A percentile compares a stretch with the other conserved stretches of the same genome.
Evolutionary conservation across 768 basidiomycete species (phyloP).

Genomic region (Mycena amicta): DNA sequence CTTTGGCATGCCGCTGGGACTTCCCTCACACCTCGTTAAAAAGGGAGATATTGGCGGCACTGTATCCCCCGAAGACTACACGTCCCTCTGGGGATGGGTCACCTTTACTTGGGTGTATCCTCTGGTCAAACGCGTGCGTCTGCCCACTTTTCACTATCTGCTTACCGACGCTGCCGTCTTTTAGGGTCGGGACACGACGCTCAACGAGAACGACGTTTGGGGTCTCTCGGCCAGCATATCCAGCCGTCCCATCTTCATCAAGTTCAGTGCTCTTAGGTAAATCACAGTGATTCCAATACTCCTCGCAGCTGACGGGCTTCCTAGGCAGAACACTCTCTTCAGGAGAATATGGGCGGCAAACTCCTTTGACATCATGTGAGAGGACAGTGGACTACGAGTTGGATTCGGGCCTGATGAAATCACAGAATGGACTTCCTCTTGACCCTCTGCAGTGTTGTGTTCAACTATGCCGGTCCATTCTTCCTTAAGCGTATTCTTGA

Average conservation of each 20-base stretch:
- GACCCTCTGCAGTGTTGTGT: slow-evolving; percentile 67
- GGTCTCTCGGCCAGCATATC: slow-evolving; percentile 66
- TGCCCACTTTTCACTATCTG: not conserved
- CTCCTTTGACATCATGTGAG: slow-evolving; percentile 48
- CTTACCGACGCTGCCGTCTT: not conserved
- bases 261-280: slow-evolving; percentile 36
- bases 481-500: slow-evolving; percentile 62
- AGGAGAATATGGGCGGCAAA: slow-evolving; percentile 47
- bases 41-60: slow-evolving; percentile 61
- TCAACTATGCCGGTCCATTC: slow-evolving; percentile 81
- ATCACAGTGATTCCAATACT: too few relatives aligned
- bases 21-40: slow-evolving; percentile 56
- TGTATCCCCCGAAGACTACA: slow-evolving; percentile 74
- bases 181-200: slow-evolving; percentile 52
- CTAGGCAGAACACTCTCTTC: slow-evolving; percentile 43
- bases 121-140: slow-evolving; percentile 51
- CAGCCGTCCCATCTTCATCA: slow-evolving; percentile 63
- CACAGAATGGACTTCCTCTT: slow-evolving; percentile 63
- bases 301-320: not conserved
- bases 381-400: too few relatives aligned
- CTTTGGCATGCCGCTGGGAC: slow-evolving; percentile 63
- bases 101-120: slow-evolving; percentile 62
- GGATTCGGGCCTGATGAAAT: too few relatives aligned
- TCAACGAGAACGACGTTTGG: slow-evolving; percentile 77
- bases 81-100: slow-evolving; percentile 68